Percentiles rank a stretch among this genome's conserved stretches.
These are phyloP conservation scores for Daldinia grandis DNA, from an alignment of 495 filamentous ascomycete species.

Conservation along the genomic window DNA sequence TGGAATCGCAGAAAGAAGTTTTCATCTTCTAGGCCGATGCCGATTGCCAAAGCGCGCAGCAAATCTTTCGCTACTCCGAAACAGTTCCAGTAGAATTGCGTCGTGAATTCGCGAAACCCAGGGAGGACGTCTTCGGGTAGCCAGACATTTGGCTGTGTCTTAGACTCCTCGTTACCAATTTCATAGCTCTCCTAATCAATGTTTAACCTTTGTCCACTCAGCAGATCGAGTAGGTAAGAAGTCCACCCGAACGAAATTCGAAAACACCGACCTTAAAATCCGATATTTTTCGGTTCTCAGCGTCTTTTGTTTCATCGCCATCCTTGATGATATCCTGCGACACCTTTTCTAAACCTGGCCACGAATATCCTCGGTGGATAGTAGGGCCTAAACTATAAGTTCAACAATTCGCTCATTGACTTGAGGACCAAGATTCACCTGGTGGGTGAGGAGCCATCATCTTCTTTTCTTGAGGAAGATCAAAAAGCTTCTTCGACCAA, in stretches of 20 bases:
- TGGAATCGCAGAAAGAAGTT: constrained; percentile 62
- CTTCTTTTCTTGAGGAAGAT: constrained; percentile 48
- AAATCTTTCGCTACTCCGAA: constrained; percentile 56
- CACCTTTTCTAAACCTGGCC: constrained; percentile 71
- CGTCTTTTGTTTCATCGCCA: constrained; percentile 46
- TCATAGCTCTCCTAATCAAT: constrained; percentile 69
- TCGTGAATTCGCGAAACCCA: constrained; percentile 68
- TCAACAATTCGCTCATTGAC: not conserved
- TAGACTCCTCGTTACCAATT: constrained; percentile 66
- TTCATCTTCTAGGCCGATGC: constrained; percentile 61
- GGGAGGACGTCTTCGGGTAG: constrained; percentile 64
- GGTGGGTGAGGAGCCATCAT: constrained; percentile 69
- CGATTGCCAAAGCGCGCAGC: constrained; percentile 61
- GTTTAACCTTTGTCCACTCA: not conserved
- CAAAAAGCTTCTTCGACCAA: constrained; percentile 57
- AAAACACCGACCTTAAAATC: constrained; percentile 52
- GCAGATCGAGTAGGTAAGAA: not conserved
- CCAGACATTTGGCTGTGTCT: constrained; percentile 71
- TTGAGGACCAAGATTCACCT: constrained; percentile 50
- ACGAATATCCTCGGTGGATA: constrained; percentile 71
- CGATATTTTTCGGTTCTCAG: constrained; percentile 47
- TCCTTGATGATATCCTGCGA: constrained; percentile 65
- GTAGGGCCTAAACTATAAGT: constrained; percentile 27
- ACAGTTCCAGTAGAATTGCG: constrained; percentile 64
- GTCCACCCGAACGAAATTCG: not conserved